Base-by-base conservation (phyloP, 768 basidiomycete genomes). In the Pholiota conissans region DNA sequence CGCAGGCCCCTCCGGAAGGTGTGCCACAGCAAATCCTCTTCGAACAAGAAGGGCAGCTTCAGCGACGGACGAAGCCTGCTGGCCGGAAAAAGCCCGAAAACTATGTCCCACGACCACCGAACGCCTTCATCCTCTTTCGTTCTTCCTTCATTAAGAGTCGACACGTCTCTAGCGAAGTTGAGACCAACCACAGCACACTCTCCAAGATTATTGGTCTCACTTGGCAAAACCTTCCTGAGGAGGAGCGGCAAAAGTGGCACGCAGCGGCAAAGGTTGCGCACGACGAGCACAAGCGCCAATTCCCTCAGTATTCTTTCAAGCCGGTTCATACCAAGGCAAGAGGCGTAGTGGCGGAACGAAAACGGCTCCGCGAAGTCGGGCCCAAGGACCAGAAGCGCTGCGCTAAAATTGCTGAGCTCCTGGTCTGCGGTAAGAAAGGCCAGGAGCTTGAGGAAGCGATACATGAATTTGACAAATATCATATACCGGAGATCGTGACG, bases 91-190 rank as follows among this genome's bases (percentile, higher is more conserved):
- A 85, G 68, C 78, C 82, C 29, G 78, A 81, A 18, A 80, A 86
- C 61, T 86, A 91, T 65, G 88, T 91, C 61, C 90, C 90, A 32
- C 87, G 90, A 46, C 90, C 90, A 0, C 88, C 90, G 1, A 91
- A 91, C 66, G 90, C 90, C 37, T 91, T 91, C 74, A 91, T 91
- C 64, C 80, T 91, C 66, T 91, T 91, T 77, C 87, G 90, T 61
- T 89, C 88, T 1, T 84, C 85, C 8, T 90, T 91, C 72, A 87
- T 91, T 71, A 88, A 86, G 73, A 83, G 77, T 61, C 85, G 88
- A 63, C 87, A 87, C 63, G 87, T 91, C 60, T 84, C 89, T 14
- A 82, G 85, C 8, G 85, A 81, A 51, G 85, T 91, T 50, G 89
- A 91, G 75, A 87, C 87, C 32, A 91, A 87, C 69, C 89, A 90